Base-by-base conservation (phyloP, 2,329 filamentous ascomycete species). In the Anisogramma anomala region DNA sequence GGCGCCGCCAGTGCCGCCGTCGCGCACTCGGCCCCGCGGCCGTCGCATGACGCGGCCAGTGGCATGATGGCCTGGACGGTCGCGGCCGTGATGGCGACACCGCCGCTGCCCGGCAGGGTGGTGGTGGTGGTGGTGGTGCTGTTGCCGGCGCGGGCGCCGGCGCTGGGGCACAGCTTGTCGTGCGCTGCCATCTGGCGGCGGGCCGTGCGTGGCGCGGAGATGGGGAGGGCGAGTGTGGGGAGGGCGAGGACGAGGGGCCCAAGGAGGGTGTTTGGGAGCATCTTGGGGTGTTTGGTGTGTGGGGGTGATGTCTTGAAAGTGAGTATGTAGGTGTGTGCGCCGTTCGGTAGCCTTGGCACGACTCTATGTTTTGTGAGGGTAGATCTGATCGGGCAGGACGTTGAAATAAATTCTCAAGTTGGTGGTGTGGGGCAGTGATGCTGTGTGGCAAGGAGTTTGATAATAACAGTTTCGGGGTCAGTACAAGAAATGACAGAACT, bases 1-100 rank as follows among this genome's bases (percentile, higher is more conserved):
- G 68, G 64, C 0, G 74, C 79, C 3, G 79, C 80, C 50, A 75
- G 64, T 6, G 58, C 57, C 13, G 80, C 76, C 2, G 75, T 82
- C 35, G 69, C 68, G 61, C 84, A 89, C 52, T 86, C 77, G n/a
- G 59, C 63, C 2, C 58, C 43, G 36, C 59, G 58, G 57, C 73
- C 51, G 41, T 52, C 55, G 63, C 82, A 85, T 10, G 61, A 56
- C 14, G 56, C 55, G 1, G 79, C 75, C 2, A 51, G 55, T 3
- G 80, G 76, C n/a, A 73, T 71, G 55, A 84, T 76, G 37, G 58
- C 41, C 46, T 57, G 54, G 52, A 82, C 60, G 48, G 67, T 61
- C 23, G 27, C 18, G 27, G 56, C 52, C 17, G 55, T 55, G 10
- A 64, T 57, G 3, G 48, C 31, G n/a, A n/a, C n/a, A n/a, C n/a